These are phyloP conservation scores for Nigrograna mackinnonii DNA, from an alignment of 2,329 filamentous ascomycete genomes.

Conservation along the genomic window DNA sequence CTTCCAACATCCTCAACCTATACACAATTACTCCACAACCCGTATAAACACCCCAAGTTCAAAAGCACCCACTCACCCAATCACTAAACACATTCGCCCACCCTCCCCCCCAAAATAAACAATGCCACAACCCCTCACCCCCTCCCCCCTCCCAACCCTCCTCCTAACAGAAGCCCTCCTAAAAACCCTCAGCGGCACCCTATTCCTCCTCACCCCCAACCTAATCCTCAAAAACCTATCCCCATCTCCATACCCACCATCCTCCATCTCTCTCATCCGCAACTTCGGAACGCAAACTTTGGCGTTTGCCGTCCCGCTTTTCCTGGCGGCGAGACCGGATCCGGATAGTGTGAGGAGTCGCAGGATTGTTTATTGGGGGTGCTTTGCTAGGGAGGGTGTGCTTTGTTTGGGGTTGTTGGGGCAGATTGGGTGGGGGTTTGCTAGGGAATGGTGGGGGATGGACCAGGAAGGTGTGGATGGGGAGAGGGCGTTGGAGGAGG, in stretches of 20 bases:
- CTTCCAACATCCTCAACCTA: too few relatives aligned
- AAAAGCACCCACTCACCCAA: too few relatives aligned
- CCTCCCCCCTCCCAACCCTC: conserved; percentile 15
- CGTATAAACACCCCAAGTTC: too few relatives aligned
- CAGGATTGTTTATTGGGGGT: conserved; percentile 14
- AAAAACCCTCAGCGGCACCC: conserved; percentile 15
- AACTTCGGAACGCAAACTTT: conserved; percentile 19
- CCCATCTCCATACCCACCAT: conserved; percentile 5
- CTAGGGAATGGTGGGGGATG: conserved; percentile 1
- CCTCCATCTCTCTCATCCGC: conserved; percentile 10
- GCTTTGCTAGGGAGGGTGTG: conserved; percentile 6
- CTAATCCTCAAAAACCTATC: conserved; percentile 13
- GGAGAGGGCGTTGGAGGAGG: conserved; percentile 10
- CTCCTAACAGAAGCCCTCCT: conserved; percentile 17
- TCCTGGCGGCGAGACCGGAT: conserved; percentile 13
- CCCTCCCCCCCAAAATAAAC: too few relatives aligned
- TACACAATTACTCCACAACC: too few relatives aligned
- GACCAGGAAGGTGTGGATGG: not conserved
- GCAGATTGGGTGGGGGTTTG: conserved; percentile 8
- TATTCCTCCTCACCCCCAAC: conserved; percentile 15
- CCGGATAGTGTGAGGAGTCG: conserved; percentile 3
- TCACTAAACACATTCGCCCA: too few relatives aligned
- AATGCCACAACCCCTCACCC: too few relatives aligned
- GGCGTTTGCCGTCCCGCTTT: conserved; percentile 21
- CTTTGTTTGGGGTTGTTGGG: conserved; percentile 8